A percentile compares a stretch with the other conserved stretches of the same genome.
Conservation (phyloP, 2,329 filamentous ascomycete genomes). For the Aspergillus pseudoviridinutans region DNA sequence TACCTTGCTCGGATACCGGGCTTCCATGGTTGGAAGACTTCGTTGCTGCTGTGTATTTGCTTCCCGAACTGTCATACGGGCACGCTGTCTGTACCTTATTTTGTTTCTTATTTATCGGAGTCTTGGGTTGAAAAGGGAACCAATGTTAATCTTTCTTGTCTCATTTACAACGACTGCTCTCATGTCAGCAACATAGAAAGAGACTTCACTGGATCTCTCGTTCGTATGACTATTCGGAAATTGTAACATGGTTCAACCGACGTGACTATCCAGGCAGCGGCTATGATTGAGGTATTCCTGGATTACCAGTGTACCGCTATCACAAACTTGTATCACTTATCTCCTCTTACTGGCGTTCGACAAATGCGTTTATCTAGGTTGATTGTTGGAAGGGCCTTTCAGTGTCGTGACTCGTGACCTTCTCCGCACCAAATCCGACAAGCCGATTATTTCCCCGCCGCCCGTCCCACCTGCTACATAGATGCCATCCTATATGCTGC, state of each 20-base stretch:
- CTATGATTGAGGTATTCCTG: background rate
- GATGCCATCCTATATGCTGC: background rate
- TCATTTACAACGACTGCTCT: constrained; percentile 12
- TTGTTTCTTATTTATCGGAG: constrained; percentile 31
- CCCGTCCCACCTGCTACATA: background rate
- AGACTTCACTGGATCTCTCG: background rate
- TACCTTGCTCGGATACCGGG: constrained; percentile 10
- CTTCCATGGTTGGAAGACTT: constrained; percentile 5
- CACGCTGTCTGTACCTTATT: constrained; percentile 41
- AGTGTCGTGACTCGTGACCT: background rate
- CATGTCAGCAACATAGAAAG: background rate
- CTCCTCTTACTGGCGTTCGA: background rate
- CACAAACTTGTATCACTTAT: background rate
- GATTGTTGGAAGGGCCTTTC: background rate
- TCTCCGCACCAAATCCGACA: background rate
- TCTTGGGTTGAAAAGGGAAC: constrained; percentile 39
- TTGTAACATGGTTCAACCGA: background rate
- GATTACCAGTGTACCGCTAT: background rate
- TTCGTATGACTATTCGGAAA: background rate
- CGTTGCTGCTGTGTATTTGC: constrained; percentile 1
- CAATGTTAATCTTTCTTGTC: constrained; percentile 24
- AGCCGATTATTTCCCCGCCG: too few relatives aligned
- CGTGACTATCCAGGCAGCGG: background rate
- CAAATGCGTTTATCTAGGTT: background rate
- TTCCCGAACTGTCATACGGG: constrained; percentile 12